Evolutionary conservation across 768 basidiomycete species (phyloP), one percentile per base, ranked within the genome.

Genomic region (Candolleomyces eurysporus): DNA sequence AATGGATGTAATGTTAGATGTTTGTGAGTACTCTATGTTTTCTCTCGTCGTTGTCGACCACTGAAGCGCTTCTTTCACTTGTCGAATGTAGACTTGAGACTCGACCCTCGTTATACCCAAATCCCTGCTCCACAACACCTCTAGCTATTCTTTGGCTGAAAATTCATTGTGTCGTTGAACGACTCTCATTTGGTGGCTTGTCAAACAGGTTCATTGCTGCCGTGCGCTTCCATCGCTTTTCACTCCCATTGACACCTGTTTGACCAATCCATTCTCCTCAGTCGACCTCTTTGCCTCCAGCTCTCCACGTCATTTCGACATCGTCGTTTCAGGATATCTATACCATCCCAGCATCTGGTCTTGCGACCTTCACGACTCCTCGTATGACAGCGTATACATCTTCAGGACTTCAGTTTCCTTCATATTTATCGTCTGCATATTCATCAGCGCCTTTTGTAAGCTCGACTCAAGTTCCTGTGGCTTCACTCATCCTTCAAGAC

Each of bases 201-300:
- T 75, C 77, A n/a, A 74, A 76, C 17, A 72, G 69, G 30, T 83
- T 85, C 63, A 79, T 87, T 67, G 77, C 84, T 62, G 73, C 90
- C 61, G 90, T 89, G 69, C 59, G 87, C 79, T 26, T 36, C 36
- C 11, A 1, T 36, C 36, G 6, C 36, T 36, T 11, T 36, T 11
- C 36, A 36, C 36, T 36, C 36, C 11, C 11, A 6, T 36, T 3
- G 11, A 3, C 36, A 11, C 36, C 26, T n/a, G n/a, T n/a, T 26
- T 36, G 36, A 36, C 36, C 36, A 8, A 11, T 36, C 11, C 36
- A 8, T 36, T 36, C 11, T 36, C 11, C 36, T 1, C 11, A 36
- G 36, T 36, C 36, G 36, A 36, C 36, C 6, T 36, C 36, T 7
- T 7, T 5, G 6, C 2, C 36, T 8, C 8, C 2, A 11, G 36